Conservation (phyloP, 164 flowering plant species). For the Dillenia turbinata region DNA sequence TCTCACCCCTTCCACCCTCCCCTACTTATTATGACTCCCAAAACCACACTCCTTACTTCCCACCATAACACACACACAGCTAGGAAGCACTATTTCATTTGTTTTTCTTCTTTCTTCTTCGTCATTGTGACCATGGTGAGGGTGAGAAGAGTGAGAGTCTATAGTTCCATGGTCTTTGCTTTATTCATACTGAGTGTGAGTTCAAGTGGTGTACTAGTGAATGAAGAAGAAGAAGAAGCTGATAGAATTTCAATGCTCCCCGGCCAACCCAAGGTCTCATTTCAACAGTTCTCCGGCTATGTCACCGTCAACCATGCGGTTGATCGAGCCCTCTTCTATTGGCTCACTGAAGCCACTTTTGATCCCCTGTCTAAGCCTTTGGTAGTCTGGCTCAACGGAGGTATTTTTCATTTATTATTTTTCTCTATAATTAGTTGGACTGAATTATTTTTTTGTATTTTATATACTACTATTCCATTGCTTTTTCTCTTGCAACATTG, state of each 20-base stretch:
- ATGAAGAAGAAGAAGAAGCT: slow-evolving; percentile 33
- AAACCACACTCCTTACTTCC: slow-evolving; percentile 10
- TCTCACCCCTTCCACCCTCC: slow-evolving; percentile 17
- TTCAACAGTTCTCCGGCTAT: slow-evolving; percentile 73
- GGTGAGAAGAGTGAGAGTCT: slow-evolving; percentile 13
- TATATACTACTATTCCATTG: too few relatives aligned
- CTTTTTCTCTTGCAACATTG: too few relatives aligned
- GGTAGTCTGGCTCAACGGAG: slow-evolving; percentile 92
- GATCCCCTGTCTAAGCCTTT: slow-evolving; percentile 56
- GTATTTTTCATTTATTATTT: slow-evolving; percentile 23
- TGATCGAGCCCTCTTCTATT: slow-evolving; percentile 80
- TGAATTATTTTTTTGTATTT: too few relatives aligned
- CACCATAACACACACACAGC: slow-evolving; percentile 10
- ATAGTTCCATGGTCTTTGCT: slow-evolving; percentile 7
- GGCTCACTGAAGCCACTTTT: slow-evolving; percentile 66
- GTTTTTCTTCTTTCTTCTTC: slow-evolving; percentile 8
- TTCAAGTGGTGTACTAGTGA: slow-evolving; percentile 8
- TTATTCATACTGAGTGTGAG: slow-evolving; percentile 8
- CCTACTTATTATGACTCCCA: slow-evolving; percentile 31
- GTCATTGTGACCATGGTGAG: slow-evolving; percentile 10
- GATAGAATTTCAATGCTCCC: slow-evolving; percentile 63
- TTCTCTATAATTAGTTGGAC: too few relatives aligned
- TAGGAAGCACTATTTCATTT: slow-evolving; percentile 5
- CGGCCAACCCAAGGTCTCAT: slow-evolving; percentile 63
- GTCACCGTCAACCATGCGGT: slow-evolving; percentile 53